Conservation (phyloP, 805 yeast species). For the Kodamaea fukazawae region DNA sequence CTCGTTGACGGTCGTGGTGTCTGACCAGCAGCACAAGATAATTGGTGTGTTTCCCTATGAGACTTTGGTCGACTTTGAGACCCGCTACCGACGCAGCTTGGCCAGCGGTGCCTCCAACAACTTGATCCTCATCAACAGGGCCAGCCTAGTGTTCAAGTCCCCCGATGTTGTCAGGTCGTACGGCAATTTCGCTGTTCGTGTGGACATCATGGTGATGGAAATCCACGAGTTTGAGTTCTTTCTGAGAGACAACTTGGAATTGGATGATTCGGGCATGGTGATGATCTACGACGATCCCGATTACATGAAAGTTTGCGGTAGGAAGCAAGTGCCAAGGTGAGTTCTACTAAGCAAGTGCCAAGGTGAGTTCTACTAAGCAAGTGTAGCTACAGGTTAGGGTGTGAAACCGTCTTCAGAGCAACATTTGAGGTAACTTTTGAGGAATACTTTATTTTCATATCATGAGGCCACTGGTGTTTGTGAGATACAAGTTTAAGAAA, state of each 20-base stretch:
- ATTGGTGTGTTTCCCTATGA: constrained; percentile 28
- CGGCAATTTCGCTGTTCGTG: neutral
- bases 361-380: no score
- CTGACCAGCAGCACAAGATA: constrained; percentile 32
- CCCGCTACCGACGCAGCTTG: constrained; percentile 28
- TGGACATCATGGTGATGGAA: constrained; percentile 26
- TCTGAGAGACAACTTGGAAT: constrained; percentile 25
- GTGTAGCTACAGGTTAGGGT: no score
- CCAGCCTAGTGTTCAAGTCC: constrained; percentile 23
- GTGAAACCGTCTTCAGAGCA: no score
- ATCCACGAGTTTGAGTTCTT: constrained; percentile 29
- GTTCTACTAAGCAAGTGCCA: no score
- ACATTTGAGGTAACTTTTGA: no score
- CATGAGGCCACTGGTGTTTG: no score
- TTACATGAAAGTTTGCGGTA: neutral
- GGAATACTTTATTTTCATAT: no score
- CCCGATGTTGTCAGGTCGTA: constrained; percentile 1
- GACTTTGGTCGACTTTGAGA: constrained; percentile 30
- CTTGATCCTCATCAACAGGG: constrained; percentile 26
- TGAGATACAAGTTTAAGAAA: no score
- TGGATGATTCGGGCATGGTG: neutral
- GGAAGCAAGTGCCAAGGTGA: no score
- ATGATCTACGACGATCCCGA: neutral
- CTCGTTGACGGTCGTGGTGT: constrained; percentile 28
- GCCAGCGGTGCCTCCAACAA: constrained; percentile 30